Conservation (phyloP, 371 early-diverging fungal genomes). For the Syncephalastrum monosporum region DNA sequence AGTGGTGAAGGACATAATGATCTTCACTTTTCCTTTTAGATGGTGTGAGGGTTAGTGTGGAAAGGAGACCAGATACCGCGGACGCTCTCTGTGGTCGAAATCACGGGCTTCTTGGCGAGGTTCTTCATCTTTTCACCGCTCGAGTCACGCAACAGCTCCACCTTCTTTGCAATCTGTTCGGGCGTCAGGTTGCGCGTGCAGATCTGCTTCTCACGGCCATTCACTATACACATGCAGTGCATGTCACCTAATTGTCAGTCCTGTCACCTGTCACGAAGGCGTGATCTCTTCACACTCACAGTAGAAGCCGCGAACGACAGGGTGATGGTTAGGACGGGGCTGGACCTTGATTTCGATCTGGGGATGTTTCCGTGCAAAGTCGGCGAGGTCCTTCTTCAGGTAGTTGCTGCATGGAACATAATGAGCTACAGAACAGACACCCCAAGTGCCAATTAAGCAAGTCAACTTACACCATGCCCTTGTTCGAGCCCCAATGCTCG, state of each 20-base stretch:
- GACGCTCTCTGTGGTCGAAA: slow-evolving; percentile 80
- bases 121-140: slow-evolving; percentile 65
- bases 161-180: slow-evolving; percentile 61
- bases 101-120: slow-evolving; percentile 71
- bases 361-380: slow-evolving; percentile 75
- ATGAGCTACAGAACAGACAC: too few species aligned
- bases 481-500: slow-evolving; percentile 82
- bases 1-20: too few species aligned
- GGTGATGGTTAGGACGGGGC: slow-evolving; percentile 77
- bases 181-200: slow-evolving; percentile 68
- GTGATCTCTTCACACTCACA: slow-evolving; percentile 25
- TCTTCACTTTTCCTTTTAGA: slow-evolving; percentile 28
- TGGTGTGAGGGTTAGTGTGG: slow-evolving; percentile 68
- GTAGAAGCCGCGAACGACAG: slow-evolving; percentile 74
- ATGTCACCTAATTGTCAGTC: neutral
- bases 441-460: too few species aligned
- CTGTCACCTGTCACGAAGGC: too few species aligned
- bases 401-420: slow-evolving; percentile 52
- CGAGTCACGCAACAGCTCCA: slow-evolving; percentile 65
- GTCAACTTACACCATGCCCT: slow-evolving; percentile 70
- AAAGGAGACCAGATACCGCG: slow-evolving; percentile 90
- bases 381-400: slow-evolving; percentile 62
- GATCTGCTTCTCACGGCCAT: slow-evolving; percentile 73
- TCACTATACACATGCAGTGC: slow-evolving; percentile 39
- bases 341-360: slow-evolving; percentile 81